Base-by-base conservation (phyloP, 1,284 basidiomycete genomes). In the Lentinula novae-zelandiae region DNA sequence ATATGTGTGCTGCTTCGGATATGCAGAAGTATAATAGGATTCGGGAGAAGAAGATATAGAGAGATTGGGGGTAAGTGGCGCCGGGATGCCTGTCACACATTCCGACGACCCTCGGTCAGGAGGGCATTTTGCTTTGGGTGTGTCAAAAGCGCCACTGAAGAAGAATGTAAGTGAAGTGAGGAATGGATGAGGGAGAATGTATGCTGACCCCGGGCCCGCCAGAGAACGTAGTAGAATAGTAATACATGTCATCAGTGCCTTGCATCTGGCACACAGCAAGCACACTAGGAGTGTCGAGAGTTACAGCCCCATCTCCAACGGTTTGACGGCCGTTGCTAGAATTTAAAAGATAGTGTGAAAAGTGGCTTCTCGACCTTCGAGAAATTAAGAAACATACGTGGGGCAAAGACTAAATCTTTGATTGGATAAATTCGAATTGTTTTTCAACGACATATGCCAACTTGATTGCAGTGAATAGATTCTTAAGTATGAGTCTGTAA, bases 251-350 rank as follows among this genome's bases (percentile, higher is more conserved):
- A 72, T 85, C 80, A 59, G 76, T 84, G 81, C 89, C 90, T 72
- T 91, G 83, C 67, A 90, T 78, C 66, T 88, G 87, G 83, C 88
- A 91, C 68, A 92, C 86, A 66, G 90, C 90, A 76, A 92, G 83
- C 70, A 92, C 88, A 77, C 81, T 88, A 69, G 87, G 83, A 77
- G 81, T 84, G 89, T 91, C 88, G 82, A 81, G 80, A 75, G 81
- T 82, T 80, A 73, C 75, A 78, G 90, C 90, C 90, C 90, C 90
- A 92, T 93, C 91, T 78, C 90, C 90, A 93, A 93, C 90, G 90
- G 87, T 82, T 80, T 85, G 87, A 90, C 90, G 84, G 78, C 89
- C 90, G 90, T 92, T 93, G 90, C 91, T 93, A 73, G 10, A 34
- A 65, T 69, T 31, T 77, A 62, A 62, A 71, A 42, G 71, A 64